These are phyloP conservation scores for Scheffersomyces insectosa DNA, from an alignment of 1,139 yeast genomes.

Conservation along the genomic window DNA sequence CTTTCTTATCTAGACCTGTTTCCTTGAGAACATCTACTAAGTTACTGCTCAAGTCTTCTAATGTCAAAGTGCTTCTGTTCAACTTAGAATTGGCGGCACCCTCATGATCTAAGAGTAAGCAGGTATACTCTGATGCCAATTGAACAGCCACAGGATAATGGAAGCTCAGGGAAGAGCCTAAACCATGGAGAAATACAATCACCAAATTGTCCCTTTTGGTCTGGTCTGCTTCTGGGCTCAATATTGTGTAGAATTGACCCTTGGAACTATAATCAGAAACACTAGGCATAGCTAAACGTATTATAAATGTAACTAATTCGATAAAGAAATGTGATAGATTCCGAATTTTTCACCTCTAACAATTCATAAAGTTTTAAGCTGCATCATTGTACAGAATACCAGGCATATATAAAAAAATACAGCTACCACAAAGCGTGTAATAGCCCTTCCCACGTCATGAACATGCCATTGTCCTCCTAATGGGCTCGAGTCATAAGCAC, in stretches of 20 bases:
- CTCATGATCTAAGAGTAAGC: constrained; percentile 24
- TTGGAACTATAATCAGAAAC: background rate
- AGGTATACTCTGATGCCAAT: constrained; percentile 13
- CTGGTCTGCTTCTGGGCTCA: background rate
- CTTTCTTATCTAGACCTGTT: constrained; percentile 7
- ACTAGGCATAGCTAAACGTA: no score
- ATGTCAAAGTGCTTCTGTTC: constrained; percentile 8
- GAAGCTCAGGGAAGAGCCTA: constrained; percentile 28
- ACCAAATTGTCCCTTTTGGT: background rate
- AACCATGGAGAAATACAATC: constrained; percentile 23
- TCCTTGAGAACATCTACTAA: constrained; percentile 16
- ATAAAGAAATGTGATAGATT: no score
- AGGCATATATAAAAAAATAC: no score
- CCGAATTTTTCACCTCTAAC: no score
- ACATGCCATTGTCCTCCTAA: no score
- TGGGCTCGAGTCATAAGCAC: no score
- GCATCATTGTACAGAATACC: no score
- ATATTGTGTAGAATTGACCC: background rate
- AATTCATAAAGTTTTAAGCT: no score
- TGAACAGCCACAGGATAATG: constrained; percentile 18
- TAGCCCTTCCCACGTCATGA: no score
- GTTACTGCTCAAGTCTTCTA: constrained; percentile 19
- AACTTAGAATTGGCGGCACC: constrained; percentile 22
- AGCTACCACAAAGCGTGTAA: no score
- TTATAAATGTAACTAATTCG: no score